phyloP scores from a whole-genome alignment of 768 basidiomycete species.

The Dictyophora rubrovolvata region DNA sequence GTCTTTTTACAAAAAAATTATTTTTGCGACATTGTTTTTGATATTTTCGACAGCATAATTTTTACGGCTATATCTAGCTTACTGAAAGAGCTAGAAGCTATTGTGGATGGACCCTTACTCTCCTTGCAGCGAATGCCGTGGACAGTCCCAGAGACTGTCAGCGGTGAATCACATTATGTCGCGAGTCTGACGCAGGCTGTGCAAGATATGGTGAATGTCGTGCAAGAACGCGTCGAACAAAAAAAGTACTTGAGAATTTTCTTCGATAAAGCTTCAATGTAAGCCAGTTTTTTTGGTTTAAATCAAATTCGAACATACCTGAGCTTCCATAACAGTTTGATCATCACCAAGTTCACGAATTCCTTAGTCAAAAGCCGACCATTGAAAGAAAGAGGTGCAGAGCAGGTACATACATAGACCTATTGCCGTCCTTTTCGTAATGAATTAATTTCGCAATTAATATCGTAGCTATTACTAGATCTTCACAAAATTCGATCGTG shows the following conservation, averaged over 20 bases:
- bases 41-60: slow-evolving; percentile 48
- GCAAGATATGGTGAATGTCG: slow-evolving; percentile 64
- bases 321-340: slow-evolving; percentile 40
- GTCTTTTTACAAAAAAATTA: not conserved
- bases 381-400: slow-evolving; percentile 85
- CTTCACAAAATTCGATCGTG: slow-evolving; percentile 79
- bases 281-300: slow-evolving; percentile 13
- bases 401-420: slow-evolving; percentile 51
- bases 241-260: slow-evolving; percentile 92
- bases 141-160: slow-evolving; percentile 72
- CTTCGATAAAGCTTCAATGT: slow-evolving; percentile 92
- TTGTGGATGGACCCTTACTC: slow-evolving; percentile 70
- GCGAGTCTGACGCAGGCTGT: slow-evolving; percentile 64
- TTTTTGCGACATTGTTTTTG: not conserved
- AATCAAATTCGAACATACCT: not conserved
- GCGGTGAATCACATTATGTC: slow-evolving; percentile 75
- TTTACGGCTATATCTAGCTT: slow-evolving; percentile 74
- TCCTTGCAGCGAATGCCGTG: slow-evolving; percentile 72
- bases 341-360: slow-evolving; percentile 82
- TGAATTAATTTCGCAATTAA: slow-evolving; percentile 27
- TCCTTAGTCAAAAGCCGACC: slow-evolving; percentile 85
- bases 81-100: slow-evolving; percentile 76
- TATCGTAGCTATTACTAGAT: slow-evolving; percentile 58
- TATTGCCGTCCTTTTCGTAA: slow-evolving; percentile 6
- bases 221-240: slow-evolving; percentile 79